phyloP scores from a whole-genome alignment of 2,329 filamentous ascomycete genomes.

The Hortaea werneckii region DNA sequence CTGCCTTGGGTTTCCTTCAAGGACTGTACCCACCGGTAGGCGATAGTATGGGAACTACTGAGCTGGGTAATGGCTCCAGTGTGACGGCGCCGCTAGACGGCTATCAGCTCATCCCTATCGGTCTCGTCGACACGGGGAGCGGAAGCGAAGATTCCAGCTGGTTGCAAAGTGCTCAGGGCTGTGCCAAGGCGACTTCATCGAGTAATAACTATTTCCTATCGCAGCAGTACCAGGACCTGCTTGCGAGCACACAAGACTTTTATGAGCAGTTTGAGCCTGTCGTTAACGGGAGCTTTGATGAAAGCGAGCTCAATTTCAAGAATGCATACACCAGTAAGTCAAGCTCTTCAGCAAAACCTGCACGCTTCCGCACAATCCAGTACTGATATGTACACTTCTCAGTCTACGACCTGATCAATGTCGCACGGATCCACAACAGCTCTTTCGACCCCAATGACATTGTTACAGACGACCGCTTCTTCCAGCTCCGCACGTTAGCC shows the following conservation, averaged over 20 bases:
- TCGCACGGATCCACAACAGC: constrained; percentile 53
- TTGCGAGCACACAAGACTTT: constrained; percentile 42
- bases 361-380: too few relatives aligned
- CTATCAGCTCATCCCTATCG: constrained; percentile 75
- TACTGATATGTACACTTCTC: background rate
- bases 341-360: too few relatives aligned
- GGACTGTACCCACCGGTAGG: constrained; percentile 75
- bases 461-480: constrained; percentile 49
- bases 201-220: constrained; percentile 50
- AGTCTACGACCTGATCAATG: constrained; percentile 54
- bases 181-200: constrained; percentile 45
- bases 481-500: constrained; percentile 62
- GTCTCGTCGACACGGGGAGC: constrained; percentile 51
- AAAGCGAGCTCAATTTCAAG: constrained; percentile 43
- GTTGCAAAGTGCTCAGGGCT: constrained; percentile 49
- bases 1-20: constrained; percentile 71
- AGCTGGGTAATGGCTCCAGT: constrained; percentile 58
- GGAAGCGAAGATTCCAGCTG: constrained; percentile 49
- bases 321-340: constrained; percentile 56
- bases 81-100: constrained; percentile 62
- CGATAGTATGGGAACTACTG: constrained; percentile 42
- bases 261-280: constrained; percentile 44
- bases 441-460: constrained; percentile 47
- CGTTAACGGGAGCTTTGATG: constrained; percentile 43
- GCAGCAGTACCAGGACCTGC: constrained; percentile 37